A percentile compares a stretch with the other conserved stretches of the same genome.
Evolutionary conservation across 306 rosid species (phyloP).

Genomic region (Fagus crenata): DNA sequence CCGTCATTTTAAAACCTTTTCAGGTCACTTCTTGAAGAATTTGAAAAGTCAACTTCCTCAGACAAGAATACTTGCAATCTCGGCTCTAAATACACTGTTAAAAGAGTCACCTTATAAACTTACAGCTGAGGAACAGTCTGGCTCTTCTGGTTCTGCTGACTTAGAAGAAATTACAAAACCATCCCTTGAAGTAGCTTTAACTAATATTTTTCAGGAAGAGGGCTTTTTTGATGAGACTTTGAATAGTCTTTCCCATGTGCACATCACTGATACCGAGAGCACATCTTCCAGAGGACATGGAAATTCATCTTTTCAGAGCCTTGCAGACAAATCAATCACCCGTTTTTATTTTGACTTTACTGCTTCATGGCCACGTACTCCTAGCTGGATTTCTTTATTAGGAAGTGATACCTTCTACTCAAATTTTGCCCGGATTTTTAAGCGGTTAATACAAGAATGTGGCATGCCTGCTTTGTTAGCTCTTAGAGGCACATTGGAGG

Average conservation of each 20-base stretch:
- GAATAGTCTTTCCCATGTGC: constrained; percentile 95
- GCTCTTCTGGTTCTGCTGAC: constrained; percentile 38
- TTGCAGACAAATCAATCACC: constrained; percentile 94
- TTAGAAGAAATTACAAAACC: constrained; percentile 60
- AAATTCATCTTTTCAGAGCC: constrained; percentile 85
- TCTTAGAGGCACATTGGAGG: constrained; percentile 74
- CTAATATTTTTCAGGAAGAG: constrained; percentile 86
- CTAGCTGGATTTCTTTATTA: constrained; percentile 86
- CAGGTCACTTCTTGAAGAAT: constrained; percentile 94
- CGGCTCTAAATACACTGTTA: constrained; percentile 84
- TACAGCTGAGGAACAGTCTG: constrained; percentile 51
- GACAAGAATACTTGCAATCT: constrained; percentile 95
- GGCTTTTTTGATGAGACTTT: constrained; percentile 88
- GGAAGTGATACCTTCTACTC: constrained; percentile 87
- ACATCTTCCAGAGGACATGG: constrained; percentile 81
- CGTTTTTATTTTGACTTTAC: constrained; percentile 93
- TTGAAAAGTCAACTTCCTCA: constrained; percentile 97
- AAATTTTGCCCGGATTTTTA: constrained; percentile 90
- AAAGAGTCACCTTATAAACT: constrained; percentile 95
- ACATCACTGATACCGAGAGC: constrained; percentile 71
- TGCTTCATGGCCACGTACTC: constrained; percentile 99
- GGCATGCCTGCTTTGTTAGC: constrained; percentile 78
- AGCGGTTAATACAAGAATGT: constrained; percentile 93
- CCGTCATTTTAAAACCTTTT: constrained; percentile 22
- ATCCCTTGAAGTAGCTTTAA: constrained; percentile 82